A percentile compares a stretch with the other conserved stretches of the same genome.
phyloP scores from a whole-genome alignment of 2,329 filamentous ascomycete genomes.

The Paecilomyces niveus region DNA sequence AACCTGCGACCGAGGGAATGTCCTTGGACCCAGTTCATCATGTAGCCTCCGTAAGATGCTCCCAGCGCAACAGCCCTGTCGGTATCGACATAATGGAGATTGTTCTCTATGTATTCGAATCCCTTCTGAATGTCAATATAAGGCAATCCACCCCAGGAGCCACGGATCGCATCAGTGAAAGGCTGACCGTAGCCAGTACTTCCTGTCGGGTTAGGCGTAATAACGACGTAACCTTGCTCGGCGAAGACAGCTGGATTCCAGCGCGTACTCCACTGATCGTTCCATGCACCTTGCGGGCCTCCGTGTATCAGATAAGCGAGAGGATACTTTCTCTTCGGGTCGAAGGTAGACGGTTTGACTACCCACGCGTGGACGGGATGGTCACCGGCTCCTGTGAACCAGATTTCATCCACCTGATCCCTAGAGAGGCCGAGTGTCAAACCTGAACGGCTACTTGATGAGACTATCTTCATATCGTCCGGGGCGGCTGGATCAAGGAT shows the following conservation, averaged over 20 bases:
- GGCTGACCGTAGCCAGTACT: conserved; percentile 51
- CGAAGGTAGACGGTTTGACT: conserved; percentile 41
- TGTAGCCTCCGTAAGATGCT: conserved; percentile 52
- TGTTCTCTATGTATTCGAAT: conserved; percentile 44
- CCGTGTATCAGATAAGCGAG: conserved; percentile 50
- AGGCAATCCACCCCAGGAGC: conserved; percentile 47
- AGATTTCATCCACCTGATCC: conserved; percentile 38
- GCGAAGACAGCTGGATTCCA: conserved; percentile 53
- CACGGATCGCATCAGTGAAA: conserved; percentile 46
- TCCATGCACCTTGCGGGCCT: conserved; percentile 45
- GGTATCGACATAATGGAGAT: conserved; percentile 48
- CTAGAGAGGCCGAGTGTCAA: conserved; percentile 34
- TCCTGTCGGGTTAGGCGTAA: conserved; percentile 54
- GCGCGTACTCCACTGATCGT: conserved; percentile 48
- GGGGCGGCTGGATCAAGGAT: conserved; percentile 30
- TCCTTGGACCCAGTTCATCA: conserved; percentile 54
- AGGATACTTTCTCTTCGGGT: conserved; percentile 43
- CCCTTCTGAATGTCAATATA: conserved; percentile 52
- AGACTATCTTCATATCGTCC: conserved; percentile 24
- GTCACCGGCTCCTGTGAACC: conserved; percentile 40
- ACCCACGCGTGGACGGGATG: conserved; percentile 40
- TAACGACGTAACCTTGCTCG: conserved; percentile 54
- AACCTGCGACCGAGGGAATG: conserved; percentile 49
- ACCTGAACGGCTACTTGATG: conserved; percentile 30
- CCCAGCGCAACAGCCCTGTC: conserved; percentile 47